A percentile compares a stretch with the other conserved stretches of the same genome.
Conservation (phyloP, 2,329 filamentous ascomycete species). For the Fusarium vanettenii region DNA sequence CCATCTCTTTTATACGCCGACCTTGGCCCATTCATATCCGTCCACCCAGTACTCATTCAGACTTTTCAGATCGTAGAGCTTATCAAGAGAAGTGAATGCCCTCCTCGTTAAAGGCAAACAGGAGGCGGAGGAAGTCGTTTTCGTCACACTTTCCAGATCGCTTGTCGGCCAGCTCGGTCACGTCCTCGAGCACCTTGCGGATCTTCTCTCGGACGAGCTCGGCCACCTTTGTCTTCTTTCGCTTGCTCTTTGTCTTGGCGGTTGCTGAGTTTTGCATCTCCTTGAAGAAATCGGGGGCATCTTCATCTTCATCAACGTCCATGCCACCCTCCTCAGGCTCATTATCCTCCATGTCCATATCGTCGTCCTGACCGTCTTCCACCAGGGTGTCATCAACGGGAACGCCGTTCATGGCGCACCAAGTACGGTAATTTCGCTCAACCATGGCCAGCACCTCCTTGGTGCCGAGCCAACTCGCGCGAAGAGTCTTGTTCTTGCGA, state of each 20-base stretch:
- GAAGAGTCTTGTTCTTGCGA: conserved; percentile 90
- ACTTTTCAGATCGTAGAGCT: conserved; percentile 1
- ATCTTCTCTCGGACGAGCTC: conserved; percentile 90
- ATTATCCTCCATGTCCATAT: conserved; percentile 52
- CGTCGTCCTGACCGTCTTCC: conserved; percentile 55
- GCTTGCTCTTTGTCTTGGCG: conserved; percentile 73
- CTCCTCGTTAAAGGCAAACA: conserved; percentile 88
- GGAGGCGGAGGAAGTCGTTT: conserved; percentile 86
- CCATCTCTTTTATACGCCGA: conserved; percentile 25
- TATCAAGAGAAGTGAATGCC: conserved; percentile 87
- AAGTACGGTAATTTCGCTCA: conserved; percentile 88
- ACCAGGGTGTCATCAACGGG: conserved; percentile 75
- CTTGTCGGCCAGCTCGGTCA: conserved; percentile 83
- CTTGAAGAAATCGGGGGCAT: conserved; percentile 87
- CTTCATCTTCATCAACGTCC: conserved; percentile 72
- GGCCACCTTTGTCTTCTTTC: conserved; percentile 82
- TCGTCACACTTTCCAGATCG: conserved; percentile 90
- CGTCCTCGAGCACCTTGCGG: conserved; percentile 82
- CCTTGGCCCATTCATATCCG: conserved; percentile 2
- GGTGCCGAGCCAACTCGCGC: conserved; percentile 83
- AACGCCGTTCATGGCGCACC: conserved; percentile 88
- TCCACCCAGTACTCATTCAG: not conserved
- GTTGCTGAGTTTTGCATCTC: conserved; percentile 62
- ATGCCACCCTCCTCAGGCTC: conserved; percentile 61
- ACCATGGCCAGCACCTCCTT: conserved; percentile 84